Conservation (phyloP, 2,329 filamentous ascomycete genomes). For the Cercospora zeina region DNA sequence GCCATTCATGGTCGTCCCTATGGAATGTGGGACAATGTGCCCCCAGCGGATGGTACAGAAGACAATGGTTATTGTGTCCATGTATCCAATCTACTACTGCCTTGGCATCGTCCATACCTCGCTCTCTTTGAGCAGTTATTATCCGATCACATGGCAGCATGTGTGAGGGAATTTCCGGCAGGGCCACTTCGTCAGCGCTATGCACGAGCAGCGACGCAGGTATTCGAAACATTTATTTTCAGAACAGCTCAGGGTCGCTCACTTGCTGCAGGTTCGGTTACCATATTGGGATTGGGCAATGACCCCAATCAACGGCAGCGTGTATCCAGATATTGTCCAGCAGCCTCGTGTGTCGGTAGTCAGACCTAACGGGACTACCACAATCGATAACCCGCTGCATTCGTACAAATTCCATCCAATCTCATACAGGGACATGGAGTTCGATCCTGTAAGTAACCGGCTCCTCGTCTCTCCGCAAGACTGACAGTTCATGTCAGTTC, state of each 20-base stretch:
- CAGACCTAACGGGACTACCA: conserved; percentile 38
- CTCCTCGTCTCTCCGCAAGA: not conserved
- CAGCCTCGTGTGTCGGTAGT: conserved; percentile 43
- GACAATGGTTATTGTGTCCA: conserved; percentile 75
- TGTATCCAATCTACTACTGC: conserved; percentile 70
- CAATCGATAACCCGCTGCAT: conserved; percentile 41
- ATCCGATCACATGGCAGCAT: conserved; percentile 45
- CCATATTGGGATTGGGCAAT: conserved; percentile 55
- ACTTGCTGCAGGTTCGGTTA: conserved; percentile 40
- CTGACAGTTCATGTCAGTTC: conserved; percentile 49
- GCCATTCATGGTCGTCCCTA: conserved; percentile 79
- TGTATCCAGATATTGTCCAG: conserved; percentile 45
- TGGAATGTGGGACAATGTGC: conserved; percentile 57
- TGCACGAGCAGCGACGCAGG: conserved; percentile 42
- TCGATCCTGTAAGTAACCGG: conserved; percentile 57
- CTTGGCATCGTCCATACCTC: conserved; percentile 83
- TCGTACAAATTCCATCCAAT: conserved; percentile 52
- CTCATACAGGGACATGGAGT: conserved; percentile 59
- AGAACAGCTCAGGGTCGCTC: not conserved
- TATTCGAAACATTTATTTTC: not conserved
- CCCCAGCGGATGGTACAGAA: conserved; percentile 53
- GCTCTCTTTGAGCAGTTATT: conserved; percentile 52
- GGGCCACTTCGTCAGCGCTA: conserved; percentile 43
- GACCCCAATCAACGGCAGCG: conserved; percentile 39
- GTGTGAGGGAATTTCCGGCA: conserved; percentile 46